phyloP scores from a whole-genome alignment of 129 eudicot species.

The Centella asiatica region DNA sequence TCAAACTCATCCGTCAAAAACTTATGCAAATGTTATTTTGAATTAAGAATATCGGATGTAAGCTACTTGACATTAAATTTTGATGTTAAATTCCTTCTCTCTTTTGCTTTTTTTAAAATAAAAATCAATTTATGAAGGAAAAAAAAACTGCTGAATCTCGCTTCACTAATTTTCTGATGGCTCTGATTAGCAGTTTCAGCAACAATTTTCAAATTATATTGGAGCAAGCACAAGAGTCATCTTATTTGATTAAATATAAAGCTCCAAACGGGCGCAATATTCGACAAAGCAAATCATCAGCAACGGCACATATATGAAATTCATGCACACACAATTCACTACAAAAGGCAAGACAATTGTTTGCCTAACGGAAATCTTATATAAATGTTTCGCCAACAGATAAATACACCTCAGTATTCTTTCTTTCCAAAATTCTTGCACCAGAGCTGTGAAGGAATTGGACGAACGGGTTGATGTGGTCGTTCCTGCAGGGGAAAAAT shows the following conservation, averaged over 20 bases:
- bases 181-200: no score
- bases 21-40: no score
- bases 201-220: background rate
- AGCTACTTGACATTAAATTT: no score
- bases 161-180: no score
- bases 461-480: slow-evolving; percentile 52
- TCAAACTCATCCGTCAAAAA: no score
- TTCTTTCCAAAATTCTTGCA: slow-evolving; percentile 67
- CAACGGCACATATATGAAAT: slow-evolving; percentile 6
- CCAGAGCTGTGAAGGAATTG: slow-evolving; percentile 72
- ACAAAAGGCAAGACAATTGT: slow-evolving; percentile 1
- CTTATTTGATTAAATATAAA: slow-evolving; percentile 4
- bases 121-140: no score
- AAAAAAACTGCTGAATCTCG: no score
- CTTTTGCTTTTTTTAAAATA: no score
- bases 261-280: background rate
- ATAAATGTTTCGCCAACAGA: slow-evolving; percentile 3
- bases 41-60: no score
- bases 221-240: background rate
- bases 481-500: slow-evolving; percentile 42
- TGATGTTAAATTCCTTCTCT: no score
- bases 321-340: slow-evolving; percentile 2
- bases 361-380: slow-evolving; percentile 9
- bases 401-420: slow-evolving; percentile 27
- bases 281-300: background rate